Base-by-base conservation (phyloP, 2,329 filamentous ascomycete genomes). In the Aspergillus uvarum region DNA sequence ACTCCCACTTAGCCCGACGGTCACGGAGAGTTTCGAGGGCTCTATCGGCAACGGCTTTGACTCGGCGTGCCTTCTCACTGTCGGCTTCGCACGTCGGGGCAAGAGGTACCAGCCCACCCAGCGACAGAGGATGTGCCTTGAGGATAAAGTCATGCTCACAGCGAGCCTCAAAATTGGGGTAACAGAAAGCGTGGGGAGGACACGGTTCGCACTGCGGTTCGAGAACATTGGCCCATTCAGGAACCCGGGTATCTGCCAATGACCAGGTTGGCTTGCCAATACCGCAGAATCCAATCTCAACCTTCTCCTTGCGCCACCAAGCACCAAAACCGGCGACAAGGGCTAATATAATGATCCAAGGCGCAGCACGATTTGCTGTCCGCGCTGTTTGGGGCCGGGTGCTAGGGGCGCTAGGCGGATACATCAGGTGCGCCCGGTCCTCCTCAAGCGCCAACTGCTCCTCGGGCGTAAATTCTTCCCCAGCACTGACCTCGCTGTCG, bases 221-320 rank as follows among this genome's bases (percentile, higher is more conserved):
- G 5, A 93, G 77, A 10, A 87, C 81, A 53, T 87, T 81, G 8
- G 90, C 82, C 82, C 87, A 90, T 51, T 91, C 87, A 3, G 94
- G 93, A 19, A 96, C 81, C 24, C 85, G 82, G 12, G 89, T 81
- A 31, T 87, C 84, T 11, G 83, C 80, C 56, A 88, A 71, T 21
- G 81, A 82, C 65, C 80, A 83, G 6, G 82, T 85, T 51, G 86
- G 81, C 56, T 88, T 85, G 24, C 90, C 95, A 56, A 96, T 85
- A 12, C 93, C 92, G 73, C 95, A 99, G 72, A 96, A 99, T 35
- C 96, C 95, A 21, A 98, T 91, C 16, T 91, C 89, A n/a, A 96
- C 81, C 82, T 98, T 98, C 77, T 99, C 95, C 72, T 96, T 91
- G 52, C 94, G 84, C 80, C 93, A 99, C 85, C 93, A 95, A 8